These are phyloP conservation scores for Nicotiana knightiana DNA, from an alignment of 257 asterid genomes.

Conservation along the genomic window DNA sequence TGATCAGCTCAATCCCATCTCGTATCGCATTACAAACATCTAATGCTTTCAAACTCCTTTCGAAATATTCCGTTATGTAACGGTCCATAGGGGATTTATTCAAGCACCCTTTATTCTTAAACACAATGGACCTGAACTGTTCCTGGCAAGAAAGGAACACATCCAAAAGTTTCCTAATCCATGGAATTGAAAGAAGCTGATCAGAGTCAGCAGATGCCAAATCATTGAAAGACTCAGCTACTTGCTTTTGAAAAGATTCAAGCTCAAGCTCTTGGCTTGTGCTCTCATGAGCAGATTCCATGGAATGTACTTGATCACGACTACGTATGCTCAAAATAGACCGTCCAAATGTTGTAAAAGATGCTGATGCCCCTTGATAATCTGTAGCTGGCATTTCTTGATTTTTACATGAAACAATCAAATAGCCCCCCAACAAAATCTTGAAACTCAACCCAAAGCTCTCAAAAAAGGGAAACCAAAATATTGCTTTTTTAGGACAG, in stretches of 20 bases:
- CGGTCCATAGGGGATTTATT: slow-evolving; percentile 41
- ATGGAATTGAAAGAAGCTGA: slow-evolving; percentile 48
- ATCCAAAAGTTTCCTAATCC: slow-evolving; percentile 54
- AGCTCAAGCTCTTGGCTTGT: slow-evolving; percentile 33
- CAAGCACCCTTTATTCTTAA: slow-evolving; percentile 24
- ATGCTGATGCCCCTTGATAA: slow-evolving; percentile 4
- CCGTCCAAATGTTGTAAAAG: slow-evolving; percentile 16
- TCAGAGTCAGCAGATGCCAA: slow-evolving; percentile 34
- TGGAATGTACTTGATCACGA: slow-evolving; percentile 44
- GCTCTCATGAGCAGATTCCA: slow-evolving; percentile 32
- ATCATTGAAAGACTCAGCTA: slow-evolving; percentile 39
- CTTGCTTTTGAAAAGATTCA: slow-evolving; percentile 50
- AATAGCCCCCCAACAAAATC: neutral
- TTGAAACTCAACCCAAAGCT: neutral
- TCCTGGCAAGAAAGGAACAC: slow-evolving; percentile 56
- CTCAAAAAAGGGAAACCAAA: neutral
- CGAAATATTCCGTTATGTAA: slow-evolving; percentile 39
- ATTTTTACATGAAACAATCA: slow-evolving; percentile 3
- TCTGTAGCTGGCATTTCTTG: slow-evolving; percentile 14
- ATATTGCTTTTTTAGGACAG: neutral
- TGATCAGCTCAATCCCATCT: slow-evolving; percentile 62
- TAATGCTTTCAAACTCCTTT: slow-evolving; percentile 60
- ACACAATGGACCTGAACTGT: slow-evolving; percentile 41
- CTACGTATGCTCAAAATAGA: slow-evolving; percentile 46
- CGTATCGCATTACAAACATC: slow-evolving; percentile 73